Base-by-base conservation (phyloP, 208 protist species). In the Crithidia expoeki region DNA sequence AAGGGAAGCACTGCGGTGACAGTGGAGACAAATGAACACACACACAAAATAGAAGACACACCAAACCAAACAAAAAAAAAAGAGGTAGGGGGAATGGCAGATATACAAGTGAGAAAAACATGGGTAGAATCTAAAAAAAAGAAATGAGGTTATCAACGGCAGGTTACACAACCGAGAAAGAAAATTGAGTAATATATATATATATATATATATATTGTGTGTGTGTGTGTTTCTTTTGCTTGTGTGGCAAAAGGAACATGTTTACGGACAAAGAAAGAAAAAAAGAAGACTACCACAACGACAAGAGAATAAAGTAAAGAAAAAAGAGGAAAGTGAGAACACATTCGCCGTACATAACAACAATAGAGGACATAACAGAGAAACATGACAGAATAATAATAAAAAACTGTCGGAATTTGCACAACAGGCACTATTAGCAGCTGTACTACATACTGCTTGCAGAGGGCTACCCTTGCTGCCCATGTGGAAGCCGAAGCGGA, bases 271-370 rank as follows among this genome's bases (percentile, higher is more conserved):
- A 14, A 56, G 7, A 21, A 62, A 44, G 38, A 55, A 27, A 50
- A 66, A 76, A 51, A 50, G 30, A 28, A 52, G 21, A 52, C 14
- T n/a, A n/a, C n/a, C n/a, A n/a, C n/a, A n/a, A n/a, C n/a, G n/a
- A n/a, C n/a, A n/a, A n/a, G n/a, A n/a, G n/a, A n/a, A n/a, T n/a
- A n/a, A 19, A 21, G 14, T 51, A 14, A 38, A 59, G 3, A 44
- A 19, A 59, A 44, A 59, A 28, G 9, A 44, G 14, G 33, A 27
- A 23, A 44, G n/a, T 2, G 44, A 59, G 44, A 23, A 44, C n/a
- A 59, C 30, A 57, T 32, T 53, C 6, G 49, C 7, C 7, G 10
- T 17, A 44, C 16, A 52, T 4, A n/a, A 30, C 6, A 52, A 52
- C 4, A 12, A 30, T 7, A 2, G 21, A 52, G 23, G 23, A 10